Conservation (phyloP, 768 basidiomycete species). For the Tricholoma sp. region DNA sequence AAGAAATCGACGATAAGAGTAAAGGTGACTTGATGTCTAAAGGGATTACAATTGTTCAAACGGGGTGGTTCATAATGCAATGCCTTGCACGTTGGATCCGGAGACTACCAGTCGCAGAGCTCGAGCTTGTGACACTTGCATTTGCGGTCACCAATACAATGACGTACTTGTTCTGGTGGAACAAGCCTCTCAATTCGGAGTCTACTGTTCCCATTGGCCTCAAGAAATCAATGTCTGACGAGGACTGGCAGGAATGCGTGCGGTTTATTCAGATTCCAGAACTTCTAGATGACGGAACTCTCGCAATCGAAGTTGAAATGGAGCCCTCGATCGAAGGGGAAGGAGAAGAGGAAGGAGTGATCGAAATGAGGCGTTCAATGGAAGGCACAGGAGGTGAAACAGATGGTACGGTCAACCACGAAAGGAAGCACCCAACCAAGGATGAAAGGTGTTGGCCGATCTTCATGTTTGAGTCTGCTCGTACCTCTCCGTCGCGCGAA, state of each 20-base stretch:
- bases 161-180: constrained; percentile 28
- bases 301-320: neutral
- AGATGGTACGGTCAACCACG: neutral
- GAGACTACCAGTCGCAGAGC: constrained; percentile 18
- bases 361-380: neutral
- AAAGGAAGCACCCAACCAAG: neutral
- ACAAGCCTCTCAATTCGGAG: constrained; percentile 23
- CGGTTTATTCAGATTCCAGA: constrained; percentile 1
- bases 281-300: neutral
- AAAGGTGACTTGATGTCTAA: constrained; percentile 20
- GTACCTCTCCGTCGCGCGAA: neutral
- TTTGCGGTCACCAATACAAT: constrained; percentile 20
- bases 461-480: neutral
- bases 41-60: constrained; percentile 18
- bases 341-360: neutral
- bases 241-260: neutral
- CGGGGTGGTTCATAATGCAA: constrained; percentile 24
- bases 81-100: constrained; percentile 16
- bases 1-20: constrained; percentile 12
- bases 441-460: neutral
- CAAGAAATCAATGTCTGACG: neutral
- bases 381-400: neutral
- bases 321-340: neutral
- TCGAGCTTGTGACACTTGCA: constrained; percentile 26
- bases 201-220: neutral